Conservation (phyloP, 495 filamentous ascomycete species). For the Xylona heveae region DNA sequence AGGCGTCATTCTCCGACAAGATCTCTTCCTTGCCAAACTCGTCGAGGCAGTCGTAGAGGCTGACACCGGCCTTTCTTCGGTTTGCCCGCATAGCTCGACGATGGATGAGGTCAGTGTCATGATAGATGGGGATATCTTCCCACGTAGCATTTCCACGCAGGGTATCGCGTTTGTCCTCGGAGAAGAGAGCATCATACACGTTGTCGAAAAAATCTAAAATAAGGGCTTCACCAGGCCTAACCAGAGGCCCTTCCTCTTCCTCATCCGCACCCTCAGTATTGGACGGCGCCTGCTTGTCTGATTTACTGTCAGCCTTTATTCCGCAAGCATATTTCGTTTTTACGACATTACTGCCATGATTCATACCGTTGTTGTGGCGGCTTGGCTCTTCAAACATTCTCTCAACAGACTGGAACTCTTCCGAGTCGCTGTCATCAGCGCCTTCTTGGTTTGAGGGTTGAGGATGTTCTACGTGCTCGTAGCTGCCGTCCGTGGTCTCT, state of each 20-base stretch:
- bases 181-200: slow-evolving; percentile 50
- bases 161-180: slow-evolving; percentile 17
- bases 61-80: slow-evolving; percentile 52
- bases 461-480: no score
- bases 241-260: slow-evolving; percentile 33
- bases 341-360: no score
- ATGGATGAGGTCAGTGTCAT: slow-evolving; percentile 44
- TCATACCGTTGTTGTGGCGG: no score
- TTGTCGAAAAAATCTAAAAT: slow-evolving; percentile 61
- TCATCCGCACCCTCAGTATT: no score
- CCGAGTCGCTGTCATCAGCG: slow-evolving; percentile 12
- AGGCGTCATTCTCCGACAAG: slow-evolving; percentile 80
- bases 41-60: slow-evolving; percentile 74
- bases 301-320: no score
- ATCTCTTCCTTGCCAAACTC: slow-evolving; percentile 90
- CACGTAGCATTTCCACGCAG: slow-evolving; percentile 31
- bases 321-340: no score
- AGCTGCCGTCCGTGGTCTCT: no score
- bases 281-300: no score
- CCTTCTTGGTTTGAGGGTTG: slow-evolving; percentile 19
- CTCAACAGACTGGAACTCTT: slow-evolving; percentile 9
- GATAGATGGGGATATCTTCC: slow-evolving; percentile 24
- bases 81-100: slow-evolving; percentile 33
- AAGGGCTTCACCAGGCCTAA: slow-evolving; percentile 60
- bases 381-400: no score